These are phyloP conservation scores for Talaromyces piceae DNA, from an alignment of 2,329 filamentous ascomycete species.

Conservation along the genomic window DNA sequence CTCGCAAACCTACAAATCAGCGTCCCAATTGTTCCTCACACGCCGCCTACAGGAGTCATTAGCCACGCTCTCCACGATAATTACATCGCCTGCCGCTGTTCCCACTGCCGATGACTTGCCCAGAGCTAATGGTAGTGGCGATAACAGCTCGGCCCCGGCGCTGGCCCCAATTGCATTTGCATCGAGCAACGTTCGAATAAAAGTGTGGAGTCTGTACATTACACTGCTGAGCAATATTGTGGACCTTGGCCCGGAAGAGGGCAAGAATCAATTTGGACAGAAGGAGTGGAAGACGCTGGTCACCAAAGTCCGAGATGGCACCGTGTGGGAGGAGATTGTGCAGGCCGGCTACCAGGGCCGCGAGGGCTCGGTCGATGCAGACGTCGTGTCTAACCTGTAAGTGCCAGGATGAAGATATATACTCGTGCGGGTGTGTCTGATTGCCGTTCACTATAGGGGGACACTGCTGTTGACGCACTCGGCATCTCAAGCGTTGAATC, in stretches of 20 bases:
- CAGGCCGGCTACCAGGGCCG: constrained; percentile 77
- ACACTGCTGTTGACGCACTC: constrained; percentile 89
- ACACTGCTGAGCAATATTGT: constrained; percentile 87
- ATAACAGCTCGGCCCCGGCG: constrained; percentile 37
- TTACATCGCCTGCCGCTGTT: constrained; percentile 44
- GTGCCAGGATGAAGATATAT: constrained; percentile 18
- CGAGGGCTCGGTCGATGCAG: constrained; percentile 86
- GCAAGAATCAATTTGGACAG: constrained; percentile 78
- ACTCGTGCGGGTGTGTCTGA: neutral
- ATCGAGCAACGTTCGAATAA: constrained; percentile 75
- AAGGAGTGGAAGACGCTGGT: constrained; percentile 78
- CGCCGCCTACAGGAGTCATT: constrained; percentile 85
- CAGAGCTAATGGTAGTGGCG: constrained; percentile 40
- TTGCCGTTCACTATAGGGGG: constrained; percentile 48
- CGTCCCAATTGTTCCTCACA: constrained; percentile 89
- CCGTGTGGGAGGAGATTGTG: constrained; percentile 91
- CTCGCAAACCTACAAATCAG: constrained; percentile 88
- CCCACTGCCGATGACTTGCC: constrained; percentile 23
- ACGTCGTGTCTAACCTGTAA: constrained; percentile 63
- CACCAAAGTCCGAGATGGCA: constrained; percentile 76
- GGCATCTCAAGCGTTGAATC: constrained; percentile 72
- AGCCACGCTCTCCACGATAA: constrained; percentile 73
- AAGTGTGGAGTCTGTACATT: constrained; percentile 95
- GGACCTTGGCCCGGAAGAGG: constrained; percentile 82
- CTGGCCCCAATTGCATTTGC: constrained; percentile 70